phyloP scores from a whole-genome alignment of 169 alveolate species.

The Babesia gibsoni region DNA sequence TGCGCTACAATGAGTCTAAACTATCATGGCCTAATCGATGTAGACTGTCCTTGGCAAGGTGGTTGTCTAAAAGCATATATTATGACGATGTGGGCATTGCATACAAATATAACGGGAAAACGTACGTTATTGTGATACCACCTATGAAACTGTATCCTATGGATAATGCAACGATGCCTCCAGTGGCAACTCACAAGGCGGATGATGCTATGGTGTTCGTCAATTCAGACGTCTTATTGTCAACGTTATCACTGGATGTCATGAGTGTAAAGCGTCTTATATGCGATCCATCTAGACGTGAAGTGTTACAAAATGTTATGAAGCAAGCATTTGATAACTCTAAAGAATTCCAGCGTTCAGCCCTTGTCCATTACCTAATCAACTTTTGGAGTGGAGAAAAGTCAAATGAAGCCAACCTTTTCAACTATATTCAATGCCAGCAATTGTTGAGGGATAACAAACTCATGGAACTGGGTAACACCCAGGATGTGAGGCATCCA shows the following conservation, averaged over 20 bases:
- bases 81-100: conserved; percentile 56
- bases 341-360: neutral
- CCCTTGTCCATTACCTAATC: neutral
- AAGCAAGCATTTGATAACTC: conserved; percentile 1
- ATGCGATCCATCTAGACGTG: conserved; percentile 25
- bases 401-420: neutral
- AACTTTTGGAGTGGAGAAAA: conserved; percentile 1
- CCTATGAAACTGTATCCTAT: conserved; percentile 7
- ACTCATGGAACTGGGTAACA: neutral
- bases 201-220: neutral
- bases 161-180: neutral
- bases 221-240: too few relatives aligned
- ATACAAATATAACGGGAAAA: neutral
- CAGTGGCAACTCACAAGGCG: neutral
- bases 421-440: conserved; percentile 6
- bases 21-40: neutral
- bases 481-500: too few relatives aligned
- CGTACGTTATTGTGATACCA: conserved; percentile 28
- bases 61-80: conserved; percentile 7
- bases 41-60: conserved; percentile 15
- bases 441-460: neutral
- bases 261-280: conserved; percentile 42
- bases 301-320: neutral
- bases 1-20: conserved; percentile 41
- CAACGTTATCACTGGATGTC: conserved; percentile 30